Conservation (phyloP, 1,284 basidiomycete species). For the Pyrrhoderma lamaoense region DNA sequence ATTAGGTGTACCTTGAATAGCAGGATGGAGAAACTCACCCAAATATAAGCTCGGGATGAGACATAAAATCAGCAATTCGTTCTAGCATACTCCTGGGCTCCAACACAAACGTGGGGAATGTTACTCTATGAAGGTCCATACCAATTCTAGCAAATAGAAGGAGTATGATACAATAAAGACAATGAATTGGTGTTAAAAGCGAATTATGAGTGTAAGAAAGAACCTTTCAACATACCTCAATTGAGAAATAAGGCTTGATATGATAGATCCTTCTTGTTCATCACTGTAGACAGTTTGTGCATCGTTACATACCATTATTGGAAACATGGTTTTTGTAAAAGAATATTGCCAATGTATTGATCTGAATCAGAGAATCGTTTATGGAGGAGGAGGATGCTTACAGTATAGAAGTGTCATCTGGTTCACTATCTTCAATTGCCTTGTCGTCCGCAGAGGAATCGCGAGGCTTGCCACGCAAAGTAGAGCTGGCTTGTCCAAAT, state of each 20-base stretch:
- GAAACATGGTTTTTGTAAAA: constrained; percentile 20
- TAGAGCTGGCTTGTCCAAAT: constrained; percentile 60
- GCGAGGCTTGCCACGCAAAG: constrained; percentile 44
- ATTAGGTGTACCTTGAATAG: neutral
- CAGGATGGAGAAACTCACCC: constrained; percentile 54
- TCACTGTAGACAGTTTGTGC: constrained; percentile 38
- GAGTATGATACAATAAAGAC: neutral
- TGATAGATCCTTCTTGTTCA: constrained; percentile 77
- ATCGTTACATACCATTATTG: constrained; percentile 16
- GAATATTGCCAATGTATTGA: constrained; percentile 4
- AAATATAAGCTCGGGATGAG: constrained; percentile 96
- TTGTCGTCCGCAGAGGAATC: constrained; percentile 57
- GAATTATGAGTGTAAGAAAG: neutral
- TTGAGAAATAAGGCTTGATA: constrained; percentile 75
- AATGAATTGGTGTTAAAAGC: neutral
- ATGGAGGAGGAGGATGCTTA: constrained; percentile 31
- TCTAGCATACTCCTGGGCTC: constrained; percentile 93
- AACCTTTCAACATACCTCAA: constrained; percentile 46
- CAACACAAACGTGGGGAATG: constrained; percentile 90
- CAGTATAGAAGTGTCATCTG: constrained; percentile 80
- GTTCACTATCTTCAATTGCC: constrained; percentile 64
- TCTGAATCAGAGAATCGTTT: constrained; percentile 6
- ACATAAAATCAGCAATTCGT: constrained; percentile 98
- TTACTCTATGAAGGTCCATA: constrained; percentile 94
- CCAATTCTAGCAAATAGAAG: constrained; percentile 57